Evolutionary conservation across 495 filamentous ascomycete genomes (phyloP).

Genomic region (Aspergillus homomorphus): DNA sequence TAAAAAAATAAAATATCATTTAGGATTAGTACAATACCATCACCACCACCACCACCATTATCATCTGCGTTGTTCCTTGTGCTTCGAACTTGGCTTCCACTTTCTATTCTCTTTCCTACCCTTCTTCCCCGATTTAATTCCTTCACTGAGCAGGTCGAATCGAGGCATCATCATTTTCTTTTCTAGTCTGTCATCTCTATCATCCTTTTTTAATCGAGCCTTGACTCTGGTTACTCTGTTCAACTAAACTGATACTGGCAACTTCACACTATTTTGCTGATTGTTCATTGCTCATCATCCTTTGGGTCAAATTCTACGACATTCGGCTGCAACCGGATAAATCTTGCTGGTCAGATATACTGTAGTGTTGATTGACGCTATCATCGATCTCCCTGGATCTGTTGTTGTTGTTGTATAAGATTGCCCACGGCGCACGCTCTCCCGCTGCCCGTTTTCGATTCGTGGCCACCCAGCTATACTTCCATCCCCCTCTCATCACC

Average conservation of each 20-base stretch:
- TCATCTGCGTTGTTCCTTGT: slow-evolving; percentile 4
- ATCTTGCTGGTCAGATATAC: neutral
- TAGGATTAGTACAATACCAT: neutral
- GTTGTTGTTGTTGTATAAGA: slow-evolving; percentile 3
- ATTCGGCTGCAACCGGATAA: neutral
- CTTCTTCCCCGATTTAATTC: slow-evolving; percentile 12
- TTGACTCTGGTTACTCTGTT: neutral
- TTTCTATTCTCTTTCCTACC: slow-evolving; percentile 5
- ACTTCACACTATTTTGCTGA: neutral
- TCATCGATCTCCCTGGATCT: slow-evolving; percentile 1
- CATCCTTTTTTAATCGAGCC: too few relatives aligned
- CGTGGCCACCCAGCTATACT: neutral
- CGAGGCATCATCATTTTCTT: too few relatives aligned
- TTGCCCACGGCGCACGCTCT: neutral
- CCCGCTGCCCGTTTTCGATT: neutral
- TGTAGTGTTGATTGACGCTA: neutral
- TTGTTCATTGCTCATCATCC: neutral
- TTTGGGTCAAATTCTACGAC: neutral
- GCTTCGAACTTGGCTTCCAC: slow-evolving; percentile 6
- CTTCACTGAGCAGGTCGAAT: neutral
- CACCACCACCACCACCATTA: slow-evolving; percentile 1
- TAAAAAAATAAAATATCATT: slow-evolving; percentile 6
- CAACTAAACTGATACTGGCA: neutral
- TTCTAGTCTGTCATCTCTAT: neutral
- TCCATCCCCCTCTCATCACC: neutral